Evolutionary conservation across 257 asterid genomes (phyloP), one percentile per base, ranked within the genome.

Genomic region (Primulina huaijiensis): DNA sequence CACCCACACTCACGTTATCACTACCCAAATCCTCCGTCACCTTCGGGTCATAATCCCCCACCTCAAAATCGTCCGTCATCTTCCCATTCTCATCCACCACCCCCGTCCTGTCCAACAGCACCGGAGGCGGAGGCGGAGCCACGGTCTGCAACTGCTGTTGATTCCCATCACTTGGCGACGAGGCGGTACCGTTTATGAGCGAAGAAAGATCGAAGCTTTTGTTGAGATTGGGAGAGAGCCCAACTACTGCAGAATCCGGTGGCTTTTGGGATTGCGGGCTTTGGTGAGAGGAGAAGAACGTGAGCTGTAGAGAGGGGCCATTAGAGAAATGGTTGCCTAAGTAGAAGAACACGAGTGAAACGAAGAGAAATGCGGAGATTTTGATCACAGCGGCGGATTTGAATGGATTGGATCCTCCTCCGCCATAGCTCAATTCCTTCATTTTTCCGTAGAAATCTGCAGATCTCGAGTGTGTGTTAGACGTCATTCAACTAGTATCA

Each of bases 81-180:
- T 77, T 33, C 9, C 95, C 95, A 55, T 79, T 73, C 76, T 88
- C 89, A 67, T 88, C 82, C 65, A 88, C 65, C 43, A 88, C 85
- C 81, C 91, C 91, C 9, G 91, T 85, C 62, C 88, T 74, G 78
- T 84, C 91, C 72, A 83, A 17, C 69, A 64, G 58, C 72, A 60
- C 70, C 69, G 21, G 27, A 72, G 50, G 63, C 37, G n/a, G 17
- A 68, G 38, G 68, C 21, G 75, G 57, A 3, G 77, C 52, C 52
- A 14, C 19, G 50, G 64, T 55, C 10, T 12, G 75, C 12, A 72
- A 40, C n/a, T n/a, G 72, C 69, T 64, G 60, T n/a, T 46, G 55
- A 46, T 46, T 46, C 55, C 19, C 55, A 46, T 14, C 11, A 3
- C 55, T 14, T 19, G 52, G 52, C 5, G 52, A 40, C 52, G 52